phyloP scores from a whole-genome alignment of 495 filamentous ascomycete species.

The Cetradonia linearis region DNA sequence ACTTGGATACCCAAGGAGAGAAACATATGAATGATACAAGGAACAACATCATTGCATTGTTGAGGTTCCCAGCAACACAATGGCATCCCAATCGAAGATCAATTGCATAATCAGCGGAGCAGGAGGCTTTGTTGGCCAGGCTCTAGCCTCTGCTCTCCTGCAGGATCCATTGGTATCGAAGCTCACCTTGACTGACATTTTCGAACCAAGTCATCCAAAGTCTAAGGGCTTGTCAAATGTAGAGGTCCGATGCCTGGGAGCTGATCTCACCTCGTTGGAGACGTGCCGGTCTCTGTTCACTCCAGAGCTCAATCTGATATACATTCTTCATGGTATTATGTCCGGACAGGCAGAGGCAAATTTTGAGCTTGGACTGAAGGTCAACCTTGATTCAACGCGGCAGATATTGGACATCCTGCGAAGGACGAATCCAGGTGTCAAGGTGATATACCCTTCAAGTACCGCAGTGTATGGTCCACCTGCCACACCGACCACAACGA shows the following conservation, averaged over 20 bases:
- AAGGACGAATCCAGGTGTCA: slow-evolving; percentile 45
- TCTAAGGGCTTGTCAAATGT: slow-evolving; percentile 35
- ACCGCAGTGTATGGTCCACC: slow-evolving; percentile 52
- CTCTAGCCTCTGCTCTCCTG: slow-evolving; percentile 54
- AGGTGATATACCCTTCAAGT: slow-evolving; percentile 50
- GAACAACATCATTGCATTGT: not conserved
- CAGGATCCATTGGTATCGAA: slow-evolving; percentile 40
- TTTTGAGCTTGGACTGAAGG: slow-evolving; percentile 59
- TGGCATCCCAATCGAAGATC: slow-evolving; percentile 28
- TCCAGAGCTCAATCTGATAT: slow-evolving; percentile 40
- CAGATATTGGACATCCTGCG: slow-evolving; percentile 53
- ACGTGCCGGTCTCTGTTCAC: slow-evolving; percentile 22
- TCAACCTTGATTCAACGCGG: slow-evolving; percentile 66
- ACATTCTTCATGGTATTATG: slow-evolving; percentile 82
- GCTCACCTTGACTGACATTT: slow-evolving; percentile 56
- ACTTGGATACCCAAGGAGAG: not conserved
- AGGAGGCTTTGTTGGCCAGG: slow-evolving; percentile 60
- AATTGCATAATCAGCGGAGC: slow-evolving; percentile 66
- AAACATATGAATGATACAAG: not conserved
- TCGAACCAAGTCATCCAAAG: slow-evolving; percentile 45
- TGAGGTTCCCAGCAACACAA: not conserved
- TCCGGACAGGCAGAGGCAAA: slow-evolving; percentile 65
- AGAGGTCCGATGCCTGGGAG: slow-evolving; percentile 41
- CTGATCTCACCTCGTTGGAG: slow-evolving; percentile 50
- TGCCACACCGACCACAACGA: slow-evolving; percentile 35